phyloP scores from a whole-genome alignment of 2,329 filamentous ascomycete genomes.

The Curvularia spicifera region DNA sequence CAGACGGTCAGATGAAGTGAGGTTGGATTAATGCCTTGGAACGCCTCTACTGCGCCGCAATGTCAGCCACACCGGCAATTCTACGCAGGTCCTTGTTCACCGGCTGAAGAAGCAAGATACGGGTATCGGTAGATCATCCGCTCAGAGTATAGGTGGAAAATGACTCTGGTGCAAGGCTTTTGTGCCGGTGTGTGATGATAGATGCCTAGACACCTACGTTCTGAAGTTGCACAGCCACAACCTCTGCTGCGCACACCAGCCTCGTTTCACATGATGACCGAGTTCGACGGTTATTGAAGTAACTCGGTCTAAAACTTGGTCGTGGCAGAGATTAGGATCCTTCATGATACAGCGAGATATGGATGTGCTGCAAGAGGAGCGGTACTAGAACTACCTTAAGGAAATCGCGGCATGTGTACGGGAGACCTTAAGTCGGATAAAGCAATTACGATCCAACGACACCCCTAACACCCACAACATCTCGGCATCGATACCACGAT shows the following conservation, averaged over 20 bases:
- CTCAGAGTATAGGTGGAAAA: neutral
- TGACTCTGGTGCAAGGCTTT: neutral
- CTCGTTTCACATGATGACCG: neutral
- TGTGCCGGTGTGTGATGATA: neutral
- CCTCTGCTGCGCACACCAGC: neutral
- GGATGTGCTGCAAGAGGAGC: neutral
- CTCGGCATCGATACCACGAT: neutral
- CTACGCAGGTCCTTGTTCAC: neutral
- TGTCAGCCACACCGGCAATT: neutral
- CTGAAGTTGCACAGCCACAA: neutral
- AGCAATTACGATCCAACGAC: conserved; percentile 1
- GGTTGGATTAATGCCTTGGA: conserved; percentile 4
- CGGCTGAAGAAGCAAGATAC: neutral
- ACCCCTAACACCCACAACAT: neutral
- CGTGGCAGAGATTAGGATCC: neutral
- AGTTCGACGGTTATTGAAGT: neutral
- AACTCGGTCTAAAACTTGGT: neutral
- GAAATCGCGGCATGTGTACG: neutral
- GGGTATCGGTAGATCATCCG: neutral
- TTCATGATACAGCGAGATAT: neutral
- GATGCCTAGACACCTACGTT: neutral
- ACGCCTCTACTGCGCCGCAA: neutral
- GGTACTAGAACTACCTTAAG: neutral
- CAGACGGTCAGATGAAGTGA: conserved; percentile 1
- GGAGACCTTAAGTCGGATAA: neutral